Evolutionary conservation across 352 stramenopile genomes (phyloP).

Genomic region (Blastocystis sp.): DNA sequence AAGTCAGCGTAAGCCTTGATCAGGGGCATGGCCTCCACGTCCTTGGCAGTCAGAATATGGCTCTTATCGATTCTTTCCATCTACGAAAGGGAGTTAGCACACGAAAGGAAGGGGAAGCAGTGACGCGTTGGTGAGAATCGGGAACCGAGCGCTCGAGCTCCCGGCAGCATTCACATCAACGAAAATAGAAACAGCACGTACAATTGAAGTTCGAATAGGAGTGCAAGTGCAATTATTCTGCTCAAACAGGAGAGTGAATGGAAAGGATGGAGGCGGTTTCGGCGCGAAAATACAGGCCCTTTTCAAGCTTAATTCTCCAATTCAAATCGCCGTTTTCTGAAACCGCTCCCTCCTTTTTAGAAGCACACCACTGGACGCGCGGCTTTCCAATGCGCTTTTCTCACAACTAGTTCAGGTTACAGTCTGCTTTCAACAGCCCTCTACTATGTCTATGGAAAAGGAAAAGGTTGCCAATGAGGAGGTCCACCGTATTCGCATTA

Average conservation of each 20-base stretch:
- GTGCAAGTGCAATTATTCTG: too few species aligned
- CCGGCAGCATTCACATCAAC: too few species aligned
- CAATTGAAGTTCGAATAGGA: too few species aligned
- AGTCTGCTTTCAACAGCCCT: slow-evolving; percentile 67
- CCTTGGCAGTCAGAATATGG: slow-evolving; percentile 44
- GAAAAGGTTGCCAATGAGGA: too few species aligned
- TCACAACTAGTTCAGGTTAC: slow-evolving; percentile 67
- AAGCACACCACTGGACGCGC: slow-evolving; percentile 20
- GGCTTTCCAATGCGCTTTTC: neutral
- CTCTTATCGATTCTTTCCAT: neutral
- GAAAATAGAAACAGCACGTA: too few species aligned
- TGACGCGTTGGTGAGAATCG: neutral
- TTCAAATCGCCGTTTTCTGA: neutral
- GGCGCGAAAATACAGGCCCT: neutral
- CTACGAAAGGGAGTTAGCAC: slow-evolving; percentile 39
- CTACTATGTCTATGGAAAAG: slow-evolving; percentile 5
- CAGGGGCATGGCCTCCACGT: slow-evolving; percentile 13
- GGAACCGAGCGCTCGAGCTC: neutral
- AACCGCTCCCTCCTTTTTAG: neutral
- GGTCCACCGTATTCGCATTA: too few species aligned
- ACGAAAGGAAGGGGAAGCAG: neutral
- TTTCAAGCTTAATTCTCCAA: too few species aligned
- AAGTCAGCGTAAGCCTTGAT: too few species aligned
- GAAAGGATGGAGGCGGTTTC: slow-evolving; percentile 14
- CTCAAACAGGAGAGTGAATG: neutral